Base-by-base conservation (phyloP, 148 eudicot species). In the Silene conica region DNA sequence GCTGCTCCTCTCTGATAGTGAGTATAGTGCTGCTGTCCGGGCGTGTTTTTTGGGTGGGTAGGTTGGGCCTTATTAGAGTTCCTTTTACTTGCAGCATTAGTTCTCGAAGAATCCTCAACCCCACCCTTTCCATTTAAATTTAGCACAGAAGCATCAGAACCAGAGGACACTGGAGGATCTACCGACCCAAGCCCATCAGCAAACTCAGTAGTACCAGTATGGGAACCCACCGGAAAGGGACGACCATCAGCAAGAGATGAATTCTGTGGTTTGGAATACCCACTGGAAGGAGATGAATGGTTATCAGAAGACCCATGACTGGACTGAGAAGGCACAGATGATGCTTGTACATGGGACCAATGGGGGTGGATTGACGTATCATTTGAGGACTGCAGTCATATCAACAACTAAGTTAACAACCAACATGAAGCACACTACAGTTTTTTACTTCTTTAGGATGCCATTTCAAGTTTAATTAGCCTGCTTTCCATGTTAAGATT, bases 321-420 rank as follows among this genome's bases (percentile, higher is more conserved):
- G 63, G 80, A 78, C 65, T 86, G 90, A 62, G 90, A 74, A 50
- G 89, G 87, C 68, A 87, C 82, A 18, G 89, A 77, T 18, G 90
- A 57, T 65, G 89, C 78, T 79, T 93, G 88, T 69, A 89, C 76
- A 64, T 87, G 96, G 38, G 97, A 79, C 97, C 98, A 91, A 34
- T 80, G 86, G 62, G 89, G 84, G 79, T 95, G 98, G 72, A 76
- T 83, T n/a, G 98, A 81, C 71, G 86, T 69, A 55, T 95, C 97
- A 55, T 89, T 73, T 48, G 90, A 75, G 28, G 92, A 73, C 97
- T 95, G 90, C 77, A 67, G 50, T 69, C 3, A 70, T 56, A 18
- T 8, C 3, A 73, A 74, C 9, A 63, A 80, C 77, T 64, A 80
- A 60, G 43, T 63, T 63, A 26, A 16, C 19, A 5, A 63, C 6